phyloP scores from a whole-genome alignment of 768 basidiomycete species.

The Phlebiopsis flavidoalba region DNA sequence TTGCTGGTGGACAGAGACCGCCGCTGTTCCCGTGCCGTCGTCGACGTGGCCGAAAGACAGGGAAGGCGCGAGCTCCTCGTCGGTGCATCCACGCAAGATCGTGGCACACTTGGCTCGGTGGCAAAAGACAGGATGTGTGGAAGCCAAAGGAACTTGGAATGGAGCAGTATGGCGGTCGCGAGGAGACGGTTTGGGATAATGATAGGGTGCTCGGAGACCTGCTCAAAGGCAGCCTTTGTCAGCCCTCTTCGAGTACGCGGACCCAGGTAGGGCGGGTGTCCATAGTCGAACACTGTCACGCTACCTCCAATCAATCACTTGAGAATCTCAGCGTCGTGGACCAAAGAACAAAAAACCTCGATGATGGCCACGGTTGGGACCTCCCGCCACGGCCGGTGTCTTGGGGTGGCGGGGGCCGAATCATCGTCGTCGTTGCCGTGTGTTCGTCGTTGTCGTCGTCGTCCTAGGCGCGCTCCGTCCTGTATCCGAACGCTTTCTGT shows the following conservation, averaged over 20 bases:
- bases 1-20: conserved; percentile 19
- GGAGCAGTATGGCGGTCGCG: not conserved
- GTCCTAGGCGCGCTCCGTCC: not conserved
- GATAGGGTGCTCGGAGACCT: not conserved
- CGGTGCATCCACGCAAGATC: conserved; percentile 1
- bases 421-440: not conserved
- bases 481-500: not conserved
- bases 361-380: not conserved
- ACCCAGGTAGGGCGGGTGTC: not conserved
- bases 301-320: not conserved
- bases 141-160: conserved; percentile 2
- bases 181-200: too few species aligned
- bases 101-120: conserved; percentile 1
- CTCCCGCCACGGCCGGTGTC: not conserved
- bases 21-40: conserved; percentile 14
- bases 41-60: conserved; percentile 7
- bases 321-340: too few species aligned
- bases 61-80: not conserved
- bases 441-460: not conserved
- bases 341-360: not conserved
- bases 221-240: not conserved
- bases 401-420: too few species aligned
- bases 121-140: conserved; percentile 12
- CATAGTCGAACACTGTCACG: not conserved
- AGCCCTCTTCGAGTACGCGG: not conserved